Conservation (phyloP, 1,284 basidiomycete species). For the Agroathelia rolfsii region DNA sequence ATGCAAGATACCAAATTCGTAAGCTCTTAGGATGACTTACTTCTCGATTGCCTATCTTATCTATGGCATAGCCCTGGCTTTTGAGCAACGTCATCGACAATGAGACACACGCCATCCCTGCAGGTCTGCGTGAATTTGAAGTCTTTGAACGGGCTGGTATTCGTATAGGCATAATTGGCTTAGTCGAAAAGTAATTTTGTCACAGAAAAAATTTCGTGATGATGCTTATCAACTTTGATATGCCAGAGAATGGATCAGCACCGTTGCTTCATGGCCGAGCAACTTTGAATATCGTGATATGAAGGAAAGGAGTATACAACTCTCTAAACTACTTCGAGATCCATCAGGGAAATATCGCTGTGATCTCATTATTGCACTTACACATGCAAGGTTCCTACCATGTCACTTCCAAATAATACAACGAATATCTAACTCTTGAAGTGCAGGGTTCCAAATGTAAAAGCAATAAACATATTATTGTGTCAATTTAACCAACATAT, state of each 20-base stretch:
- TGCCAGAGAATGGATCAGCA: slow-evolving; percentile 79
- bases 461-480: slow-evolving; percentile 15
- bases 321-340: slow-evolving; percentile 67
- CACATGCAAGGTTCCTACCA: slow-evolving; percentile 53
- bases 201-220: slow-evolving; percentile 2
- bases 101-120: slow-evolving; percentile 47
- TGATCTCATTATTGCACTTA: slow-evolving; percentile 75
- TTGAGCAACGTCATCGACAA: slow-evolving; percentile 68
- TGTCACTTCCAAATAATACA: too few species aligned
- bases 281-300: slow-evolving; percentile 65
- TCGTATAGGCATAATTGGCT: slow-evolving; percentile 70
- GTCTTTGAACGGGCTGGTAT: slow-evolving; percentile 60
- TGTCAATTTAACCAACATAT: slow-evolving; percentile 29
- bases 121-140: slow-evolving; percentile 45
- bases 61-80: slow-evolving; percentile 50
- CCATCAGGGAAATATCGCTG: slow-evolving; percentile 59
- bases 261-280: slow-evolving; percentile 74
- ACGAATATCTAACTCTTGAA: not conserved
- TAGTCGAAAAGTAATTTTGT: slow-evolving; percentile 65
- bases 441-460: slow-evolving; percentile 49
- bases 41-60: slow-evolving; percentile 12
- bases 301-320: slow-evolving; percentile 49
- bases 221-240: slow-evolving; percentile 3
- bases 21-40: slow-evolving; percentile 23
- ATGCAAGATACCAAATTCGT: slow-evolving; percentile 62